Base-by-base conservation (phyloP, 805 yeast species). In the Yamadazyma takamatsuzukensis region DNA sequence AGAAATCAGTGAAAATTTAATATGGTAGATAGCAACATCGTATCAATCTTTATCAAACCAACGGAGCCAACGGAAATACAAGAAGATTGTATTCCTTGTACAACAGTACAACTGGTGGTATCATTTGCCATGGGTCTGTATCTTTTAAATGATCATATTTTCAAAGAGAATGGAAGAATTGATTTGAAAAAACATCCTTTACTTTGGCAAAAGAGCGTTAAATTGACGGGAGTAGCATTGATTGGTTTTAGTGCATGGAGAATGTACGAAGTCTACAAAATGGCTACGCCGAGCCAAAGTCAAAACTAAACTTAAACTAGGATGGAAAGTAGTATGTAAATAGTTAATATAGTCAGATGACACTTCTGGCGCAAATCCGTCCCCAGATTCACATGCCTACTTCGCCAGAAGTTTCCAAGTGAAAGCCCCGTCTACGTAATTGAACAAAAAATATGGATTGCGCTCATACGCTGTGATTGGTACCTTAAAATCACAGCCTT, bases 201-300 rank as follows among this genome's bases (percentile, higher is more conserved):
- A 11, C 57, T 68, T 64, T 66, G 69, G 62, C 66, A 57, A 34
- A 50, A 53, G 22, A 43, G 59, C 2, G 54, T 66, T 1, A 53
- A 56, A 15, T 56, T 56, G 0, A 33, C 46, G 1, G 72, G 71
- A 1, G 39, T 60, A 2, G 49, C 53, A 6, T 46, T 64, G 14
- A 37, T 64, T 22, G 69, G 59, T 1, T 47, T 66, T 18, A 69
- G 67, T 2, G 54, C 59, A 28, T 56, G 48, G 34, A 48, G 72
- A 24, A 25, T 15, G 16, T 34, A 22, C 10, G 21, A 19, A 11
- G 21, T 10, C 10, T n/a, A n/a, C n/a, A n/a, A n/a, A n/a, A n/a
- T n/a, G n/a, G n/a, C n/a, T n/a, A n/a, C n/a, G n/a, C n/a, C n/a
- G n/a, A n/a, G n/a, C n/a, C n/a, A n/a, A n/a, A n/a, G n/a, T n/a